Base-by-base conservation (phyloP, 257 asterid genomes). In the Fraxinus excelsior region DNA sequence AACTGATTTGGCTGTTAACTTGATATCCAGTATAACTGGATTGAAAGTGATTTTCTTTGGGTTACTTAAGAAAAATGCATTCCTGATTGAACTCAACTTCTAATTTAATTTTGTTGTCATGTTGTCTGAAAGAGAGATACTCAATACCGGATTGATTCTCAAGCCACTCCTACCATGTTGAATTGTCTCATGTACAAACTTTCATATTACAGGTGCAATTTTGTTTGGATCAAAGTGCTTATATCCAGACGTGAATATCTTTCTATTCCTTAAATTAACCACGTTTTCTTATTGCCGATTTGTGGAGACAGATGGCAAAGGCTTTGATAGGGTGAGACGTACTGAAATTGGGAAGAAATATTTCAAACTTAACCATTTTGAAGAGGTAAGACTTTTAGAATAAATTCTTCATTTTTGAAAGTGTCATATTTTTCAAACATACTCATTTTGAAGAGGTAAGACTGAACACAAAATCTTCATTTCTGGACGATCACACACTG, bases 101-200 rank as follows among this genome's bases (percentile, higher is more conserved):
- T 58, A n/a, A 58, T 58, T 74, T 76, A 58, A 29, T 76, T 72
- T 79, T 72, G 69, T 66, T 72, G n/a, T 74, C 78, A 23, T 79
- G 79, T 76, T 82, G 71, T 60, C 82, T 74, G 74, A 80, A 85
- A 96, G 98, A 96, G 98, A 81, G 98, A 96, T 83, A 98, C 98
- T 26, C 98, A 91, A 85, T 96, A 91, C 89, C 91, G 98, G 86
- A 96, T 96, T 23, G 98, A 96, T 84, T 80, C 91, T 77, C 90
- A 93, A 80, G 98, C 99, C 75, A 96, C 99, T 73, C 97, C 94
- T 42, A 96, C 99, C 82, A 96, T 93, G 98, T 91, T 96, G 72
- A 96, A 96, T 88, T 81, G 85, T 83, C 98, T 96, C 74, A 93
- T 96, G 99, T 93, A 96, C 93, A 91, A 90, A 84, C 98, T 96